These are phyloP conservation scores for Aspergillus versicolor DNA, from an alignment of 2,329 filamentous ascomycete species.

Conservation along the genomic window DNA sequence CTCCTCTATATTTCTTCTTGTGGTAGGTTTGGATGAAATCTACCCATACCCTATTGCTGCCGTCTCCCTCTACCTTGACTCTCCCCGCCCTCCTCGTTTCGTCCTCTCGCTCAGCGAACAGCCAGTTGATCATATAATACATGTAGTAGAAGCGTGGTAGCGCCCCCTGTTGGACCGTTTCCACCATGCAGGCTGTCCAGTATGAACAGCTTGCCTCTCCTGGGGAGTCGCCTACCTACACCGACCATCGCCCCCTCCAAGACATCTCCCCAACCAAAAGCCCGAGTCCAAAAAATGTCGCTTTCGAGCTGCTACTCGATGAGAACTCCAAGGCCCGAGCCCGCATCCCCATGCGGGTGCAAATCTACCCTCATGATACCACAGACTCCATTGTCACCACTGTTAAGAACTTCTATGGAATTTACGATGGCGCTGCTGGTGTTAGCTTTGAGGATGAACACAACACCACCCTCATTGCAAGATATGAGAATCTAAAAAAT, in stretches of 20 bases:
- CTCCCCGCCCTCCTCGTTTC: constrained; percentile 25
- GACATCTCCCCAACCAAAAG: constrained; percentile 36
- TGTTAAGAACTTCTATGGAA: constrained; percentile 97
- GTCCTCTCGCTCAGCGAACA: constrained; percentile 25
- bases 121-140: constrained; percentile 34
- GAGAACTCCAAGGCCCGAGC: constrained; percentile 58
- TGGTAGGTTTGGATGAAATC: constrained; percentile 40
- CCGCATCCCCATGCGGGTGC: constrained; percentile 66
- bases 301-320: constrained; percentile 62
- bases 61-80: constrained; percentile 22
- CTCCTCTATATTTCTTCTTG: constrained; percentile 29
- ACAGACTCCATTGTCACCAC: constrained; percentile 98
- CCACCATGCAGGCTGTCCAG: constrained; percentile 36
- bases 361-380: constrained; percentile 93
- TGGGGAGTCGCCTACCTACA: constrained; percentile 30
- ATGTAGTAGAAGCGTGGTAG: constrained; percentile 31
- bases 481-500: constrained; percentile 92
- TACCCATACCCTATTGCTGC: constrained; percentile 26
- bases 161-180: constrained; percentile 22
- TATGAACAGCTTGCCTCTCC: constrained; percentile 36
- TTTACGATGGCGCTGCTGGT: constrained; percentile 79
- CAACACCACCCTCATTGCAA: constrained; percentile 87
- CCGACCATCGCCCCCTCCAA: constrained; percentile 30
- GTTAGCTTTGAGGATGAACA: constrained; percentile 93
- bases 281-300: constrained; percentile 58